Conservation (phyloP, 106 monocot species). For the Dioscorea zingiberensis region DNA sequence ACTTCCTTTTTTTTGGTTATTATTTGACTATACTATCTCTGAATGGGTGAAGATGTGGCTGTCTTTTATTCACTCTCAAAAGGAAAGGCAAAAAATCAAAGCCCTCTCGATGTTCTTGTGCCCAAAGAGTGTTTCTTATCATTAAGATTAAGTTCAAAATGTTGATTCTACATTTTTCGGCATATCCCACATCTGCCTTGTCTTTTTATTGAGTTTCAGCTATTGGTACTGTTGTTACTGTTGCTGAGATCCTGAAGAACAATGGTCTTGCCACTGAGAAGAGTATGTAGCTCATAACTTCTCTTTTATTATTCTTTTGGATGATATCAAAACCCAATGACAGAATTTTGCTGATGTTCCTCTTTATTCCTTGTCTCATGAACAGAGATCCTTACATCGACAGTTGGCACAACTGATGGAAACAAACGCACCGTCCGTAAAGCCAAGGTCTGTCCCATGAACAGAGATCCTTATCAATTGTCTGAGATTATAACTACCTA, state of each 20-base stretch:
- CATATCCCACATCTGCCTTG: background rate
- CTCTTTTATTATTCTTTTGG: no score
- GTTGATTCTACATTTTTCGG: background rate
- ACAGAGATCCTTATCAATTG: background rate
- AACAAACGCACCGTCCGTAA: slow-evolving; percentile 17
- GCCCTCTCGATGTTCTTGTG: no score
- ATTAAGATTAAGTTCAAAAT: background rate
- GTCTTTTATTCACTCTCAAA: no score
- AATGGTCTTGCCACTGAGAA: slow-evolving; percentile 35
- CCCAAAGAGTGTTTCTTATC: background rate
- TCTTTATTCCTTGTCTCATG: background rate
- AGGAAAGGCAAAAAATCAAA: background rate
- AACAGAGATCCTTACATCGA: slow-evolving; percentile 31
- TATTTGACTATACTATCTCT: no score
- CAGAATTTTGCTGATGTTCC: background rate
- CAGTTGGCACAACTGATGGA: slow-evolving; percentile 26
- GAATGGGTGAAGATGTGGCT: no score
- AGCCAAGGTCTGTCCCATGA: slow-evolving; percentile 15
- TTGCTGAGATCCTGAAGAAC: slow-evolving; percentile 41
- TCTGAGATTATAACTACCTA: no score
- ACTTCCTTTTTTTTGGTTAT: no score
- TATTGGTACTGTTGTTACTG: slow-evolving; percentile 33
- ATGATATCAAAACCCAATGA: no score
- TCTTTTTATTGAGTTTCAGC: slow-evolving; percentile 10
- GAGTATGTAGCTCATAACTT: slow-evolving; percentile 13